These are phyloP conservation scores for Erysimum pusillum DNA, from an alignment of 441 rosid genomes.

Conservation along the genomic window DNA sequence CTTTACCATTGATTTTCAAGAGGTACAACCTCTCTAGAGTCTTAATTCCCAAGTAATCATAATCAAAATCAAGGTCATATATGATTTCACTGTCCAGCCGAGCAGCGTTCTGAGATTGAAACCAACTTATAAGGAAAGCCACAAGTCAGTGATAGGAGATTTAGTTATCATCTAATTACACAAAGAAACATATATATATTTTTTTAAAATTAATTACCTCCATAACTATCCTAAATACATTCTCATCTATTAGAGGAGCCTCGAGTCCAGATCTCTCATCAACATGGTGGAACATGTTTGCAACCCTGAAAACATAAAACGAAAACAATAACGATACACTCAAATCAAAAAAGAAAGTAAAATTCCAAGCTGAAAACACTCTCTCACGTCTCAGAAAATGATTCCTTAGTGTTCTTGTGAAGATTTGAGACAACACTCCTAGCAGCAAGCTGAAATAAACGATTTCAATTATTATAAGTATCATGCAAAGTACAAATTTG, in stretches of 20 bases:
- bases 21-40: constrained; percentile 95
- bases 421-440: constrained; percentile 92
- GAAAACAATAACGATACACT: no score
- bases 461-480: no score
- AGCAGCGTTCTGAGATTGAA: constrained; percentile 74
- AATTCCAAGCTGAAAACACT: no score
- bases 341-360: no score
- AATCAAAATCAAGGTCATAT: constrained; percentile 91
- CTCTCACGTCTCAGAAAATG: constrained; percentile 90
- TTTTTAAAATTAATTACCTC: no score
- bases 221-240: constrained; percentile 84
- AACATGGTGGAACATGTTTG: constrained; percentile 75
- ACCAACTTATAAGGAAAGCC: not conserved
- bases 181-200: no score
- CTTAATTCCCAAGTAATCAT: constrained; percentile 92
- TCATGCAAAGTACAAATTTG: no score
- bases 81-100: constrained; percentile 89
- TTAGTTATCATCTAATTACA: no score
- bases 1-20: constrained; percentile 80
- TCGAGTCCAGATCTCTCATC: constrained; percentile 73
- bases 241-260: constrained; percentile 85
- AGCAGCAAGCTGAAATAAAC: constrained; percentile 77
- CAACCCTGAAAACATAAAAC: no score
- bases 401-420: constrained; percentile 86
- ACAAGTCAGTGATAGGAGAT: not conserved